Evolutionary conservation across 371 early-diverging fungal genomes (phyloP).

Genomic region (Lichtheimia ramosa): DNA sequence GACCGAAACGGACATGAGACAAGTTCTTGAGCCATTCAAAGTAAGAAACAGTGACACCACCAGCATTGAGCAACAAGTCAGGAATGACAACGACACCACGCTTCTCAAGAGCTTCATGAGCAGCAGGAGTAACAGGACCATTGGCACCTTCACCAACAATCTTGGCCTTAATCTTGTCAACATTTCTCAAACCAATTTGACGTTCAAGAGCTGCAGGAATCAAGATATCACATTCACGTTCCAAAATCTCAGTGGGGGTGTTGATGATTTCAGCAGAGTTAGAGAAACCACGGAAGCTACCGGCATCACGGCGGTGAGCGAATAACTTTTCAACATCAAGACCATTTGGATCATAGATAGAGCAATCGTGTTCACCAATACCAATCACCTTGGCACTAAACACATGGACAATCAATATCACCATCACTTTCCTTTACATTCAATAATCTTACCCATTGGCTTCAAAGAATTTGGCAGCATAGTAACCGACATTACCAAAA

Average conservation of each 20-base stretch:
- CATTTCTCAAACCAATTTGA: constrained; percentile 82
- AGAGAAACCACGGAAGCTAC: constrained; percentile 72
- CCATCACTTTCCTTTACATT: background rate
- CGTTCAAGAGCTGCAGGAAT: constrained; percentile 89
- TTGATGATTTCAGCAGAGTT: constrained; percentile 63
- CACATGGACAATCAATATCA: background rate
- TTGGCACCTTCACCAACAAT: constrained; percentile 89
- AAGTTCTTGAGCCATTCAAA: constrained; percentile 87
- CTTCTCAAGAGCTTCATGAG: constrained; percentile 68
- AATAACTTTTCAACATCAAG: constrained; percentile 71
- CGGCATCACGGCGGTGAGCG: constrained; percentile 64
- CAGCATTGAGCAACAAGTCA: constrained; percentile 83
- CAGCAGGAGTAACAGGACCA: constrained; percentile 84
- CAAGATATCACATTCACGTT: constrained; percentile 83
- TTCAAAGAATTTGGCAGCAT: constrained; percentile 87
- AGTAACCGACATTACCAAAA: constrained; percentile 91
- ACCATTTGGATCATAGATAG: constrained; percentile 72
- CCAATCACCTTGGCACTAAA: constrained; percentile 77
- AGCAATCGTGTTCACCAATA: constrained; percentile 75
- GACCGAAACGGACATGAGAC: constrained; percentile 87
- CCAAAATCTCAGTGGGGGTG: constrained; percentile 64
- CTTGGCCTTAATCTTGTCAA: constrained; percentile 80
- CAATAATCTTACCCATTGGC: constrained; percentile 58
- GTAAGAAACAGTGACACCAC: constrained; percentile 88
- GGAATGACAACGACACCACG: constrained; percentile 77